Evolutionary conservation across 768 basidiomycete species (phyloP).

Genomic region (Suillus discolor): DNA sequence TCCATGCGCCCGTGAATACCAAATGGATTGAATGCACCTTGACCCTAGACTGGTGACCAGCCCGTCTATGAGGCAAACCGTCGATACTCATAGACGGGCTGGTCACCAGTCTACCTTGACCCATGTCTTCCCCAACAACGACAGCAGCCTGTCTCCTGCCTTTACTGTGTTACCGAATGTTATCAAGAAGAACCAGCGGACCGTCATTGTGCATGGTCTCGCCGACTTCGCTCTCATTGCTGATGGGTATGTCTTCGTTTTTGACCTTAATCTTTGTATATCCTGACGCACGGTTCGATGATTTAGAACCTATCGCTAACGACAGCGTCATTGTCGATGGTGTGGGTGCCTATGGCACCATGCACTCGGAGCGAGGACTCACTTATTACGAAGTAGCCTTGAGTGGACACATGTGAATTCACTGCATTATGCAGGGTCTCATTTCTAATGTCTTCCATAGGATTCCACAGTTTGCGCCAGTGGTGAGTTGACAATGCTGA

Average conservation of each 20-base stretch:
- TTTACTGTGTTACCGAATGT: slow-evolving; percentile 71
- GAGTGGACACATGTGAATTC: slow-evolving; percentile 64
- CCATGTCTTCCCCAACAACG: slow-evolving; percentile 63
- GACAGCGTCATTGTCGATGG: slow-evolving; percentile 75
- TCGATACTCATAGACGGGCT: no score
- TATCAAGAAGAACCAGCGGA: slow-evolving; percentile 72
- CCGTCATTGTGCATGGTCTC: slow-evolving; percentile 71
- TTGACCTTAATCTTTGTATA: background rate
- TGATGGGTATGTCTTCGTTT: slow-evolving; percentile 52
- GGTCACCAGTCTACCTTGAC: no score
- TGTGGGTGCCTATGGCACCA: slow-evolving; percentile 66
- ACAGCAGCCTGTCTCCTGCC: slow-evolving; percentile 60
- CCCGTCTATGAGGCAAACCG: no score
- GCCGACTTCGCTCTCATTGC: slow-evolving; percentile 75
- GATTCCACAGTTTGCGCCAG: slow-evolving; percentile 66
- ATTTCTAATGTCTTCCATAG: background rate
- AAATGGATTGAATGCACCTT: slow-evolving; percentile 70
- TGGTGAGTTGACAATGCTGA: slow-evolving; percentile 38
- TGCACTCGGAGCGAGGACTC: slow-evolving; percentile 67
- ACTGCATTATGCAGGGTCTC: background rate
- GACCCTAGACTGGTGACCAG: no score
- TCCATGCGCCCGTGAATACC: slow-evolving; percentile 67
- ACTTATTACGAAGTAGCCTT: slow-evolving; percentile 68
- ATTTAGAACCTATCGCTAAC: slow-evolving; percentile 52
- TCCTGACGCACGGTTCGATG: background rate